Percentiles rank a stretch among this genome's conserved stretches.
Conservation (phyloP, 257 asterid species). For the Nicotiana tabacum region DNA sequence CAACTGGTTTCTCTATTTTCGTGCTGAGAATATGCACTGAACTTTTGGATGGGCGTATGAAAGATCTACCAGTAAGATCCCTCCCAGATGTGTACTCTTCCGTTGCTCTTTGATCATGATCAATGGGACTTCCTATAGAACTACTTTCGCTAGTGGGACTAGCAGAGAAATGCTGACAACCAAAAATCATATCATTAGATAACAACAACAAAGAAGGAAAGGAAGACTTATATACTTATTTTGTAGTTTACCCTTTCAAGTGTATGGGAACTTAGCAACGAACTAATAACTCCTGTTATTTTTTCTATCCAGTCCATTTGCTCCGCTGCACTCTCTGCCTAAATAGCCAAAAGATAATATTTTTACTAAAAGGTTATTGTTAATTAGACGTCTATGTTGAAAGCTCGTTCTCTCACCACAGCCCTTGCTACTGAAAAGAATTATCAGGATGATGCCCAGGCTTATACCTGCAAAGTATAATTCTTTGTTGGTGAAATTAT, state of each 20-base stretch:
- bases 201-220: constrained; percentile 13
- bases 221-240: neutral
- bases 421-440: neutral
- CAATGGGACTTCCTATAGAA: constrained; percentile 44
- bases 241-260: constrained; percentile 57
- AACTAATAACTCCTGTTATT: constrained; percentile 77
- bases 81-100: constrained; percentile 41
- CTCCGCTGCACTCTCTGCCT: constrained; percentile 77
- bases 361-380: neutral
- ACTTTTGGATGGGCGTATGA: constrained; percentile 62
- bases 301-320: constrained; percentile 89
- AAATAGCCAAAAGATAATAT: constrained; percentile 24
- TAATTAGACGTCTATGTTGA: neutral
- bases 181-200: constrained; percentile 18
- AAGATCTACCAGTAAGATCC: constrained; percentile 40
- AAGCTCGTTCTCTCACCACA: constrained; percentile 6
- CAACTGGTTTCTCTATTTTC: constrained; percentile 54
- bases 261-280: constrained; percentile 62
- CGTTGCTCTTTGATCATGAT: constrained; percentile 32
- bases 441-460: constrained; percentile 6
- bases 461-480: constrained; percentile 73
- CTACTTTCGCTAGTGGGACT: constrained; percentile 59
- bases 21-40: constrained; percentile 33
- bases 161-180: constrained; percentile 36
- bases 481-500: constrained; percentile 76